Evolutionary conservation across 2,329 filamentous ascomycete genomes (phyloP).

Genomic region (Diaporthe eres): DNA sequence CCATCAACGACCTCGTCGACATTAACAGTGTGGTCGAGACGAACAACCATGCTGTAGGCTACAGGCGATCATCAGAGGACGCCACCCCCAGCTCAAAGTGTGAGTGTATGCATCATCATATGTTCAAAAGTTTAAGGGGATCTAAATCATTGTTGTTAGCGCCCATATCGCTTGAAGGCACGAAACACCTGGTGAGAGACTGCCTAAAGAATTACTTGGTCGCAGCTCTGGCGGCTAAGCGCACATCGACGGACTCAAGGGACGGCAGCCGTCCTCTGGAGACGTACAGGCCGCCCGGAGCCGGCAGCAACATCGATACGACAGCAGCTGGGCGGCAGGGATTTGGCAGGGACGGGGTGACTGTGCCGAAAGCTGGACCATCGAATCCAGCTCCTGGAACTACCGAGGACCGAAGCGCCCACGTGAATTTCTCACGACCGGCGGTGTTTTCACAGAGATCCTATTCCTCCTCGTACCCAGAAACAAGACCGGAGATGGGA

Average conservation of each 20-base stretch:
- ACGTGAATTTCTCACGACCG: conserved; percentile 25
- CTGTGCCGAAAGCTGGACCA: conserved; percentile 31
- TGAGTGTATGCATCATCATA: conserved; percentile 25
- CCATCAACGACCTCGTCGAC: conserved; percentile 80
- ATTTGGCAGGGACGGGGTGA: conserved; percentile 14
- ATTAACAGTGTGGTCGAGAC: conserved; percentile 34
- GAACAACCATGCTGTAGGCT: conserved; percentile 29
- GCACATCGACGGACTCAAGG: conserved; percentile 32
- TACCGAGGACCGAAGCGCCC: conserved; percentile 49
- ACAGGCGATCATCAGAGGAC: conserved; percentile 41
- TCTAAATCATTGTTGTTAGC: conserved; percentile 32
- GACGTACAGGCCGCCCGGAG: conserved; percentile 1
- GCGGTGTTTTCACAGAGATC: conserved; percentile 49
- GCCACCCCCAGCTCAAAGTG: conserved; percentile 40
- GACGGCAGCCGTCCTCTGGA: conserved; percentile 35
- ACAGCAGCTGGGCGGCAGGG: background rate
- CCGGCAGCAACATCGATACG: conserved; percentile 1
- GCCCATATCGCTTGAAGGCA: conserved; percentile 71
- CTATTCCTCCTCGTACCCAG: conserved; percentile 62
- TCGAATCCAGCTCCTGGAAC: conserved; percentile 17
- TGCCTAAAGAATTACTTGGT: conserved; percentile 57
- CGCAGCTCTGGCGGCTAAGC: conserved; percentile 45
- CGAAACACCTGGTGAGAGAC: conserved; percentile 63
- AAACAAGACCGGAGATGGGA: conserved; percentile 49
- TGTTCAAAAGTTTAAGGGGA: background rate